A percentile compares a stretch with the other conserved stretches of the same genome.
These are phyloP conservation scores for Aspergillus hortae DNA, from an alignment of 2,329 filamentous ascomycete species.

Conservation along the genomic window DNA sequence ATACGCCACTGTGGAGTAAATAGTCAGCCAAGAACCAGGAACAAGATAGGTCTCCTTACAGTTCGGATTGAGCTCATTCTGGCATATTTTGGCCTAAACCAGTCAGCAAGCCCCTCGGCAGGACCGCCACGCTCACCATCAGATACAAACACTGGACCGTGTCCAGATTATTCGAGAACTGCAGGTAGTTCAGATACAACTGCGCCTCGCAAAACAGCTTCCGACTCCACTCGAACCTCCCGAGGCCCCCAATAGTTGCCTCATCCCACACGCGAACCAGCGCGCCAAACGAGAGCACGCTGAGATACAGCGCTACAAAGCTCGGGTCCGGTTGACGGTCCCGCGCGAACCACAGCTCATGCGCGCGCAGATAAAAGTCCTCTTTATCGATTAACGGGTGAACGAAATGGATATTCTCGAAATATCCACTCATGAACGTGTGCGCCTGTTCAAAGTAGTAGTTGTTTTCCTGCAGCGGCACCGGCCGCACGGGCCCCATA, in stretches of 20 bases:
- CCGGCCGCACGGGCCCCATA: constrained; percentile 17
- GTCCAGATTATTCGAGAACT: constrained; percentile 46
- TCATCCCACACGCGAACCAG: constrained; percentile 45
- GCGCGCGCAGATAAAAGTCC: constrained; percentile 41
- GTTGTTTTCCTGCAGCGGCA: constrained; percentile 26
- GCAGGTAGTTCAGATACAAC: constrained; percentile 35
- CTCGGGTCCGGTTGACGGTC: constrained; percentile 32
- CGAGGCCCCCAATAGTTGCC: constrained; percentile 40
- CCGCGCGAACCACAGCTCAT: constrained; percentile 42
- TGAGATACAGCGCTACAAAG: constrained; percentile 48
- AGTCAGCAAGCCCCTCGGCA: background rate
- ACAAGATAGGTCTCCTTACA: constrained; percentile 25
- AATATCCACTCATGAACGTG: constrained; percentile 47
- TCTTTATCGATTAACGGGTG: constrained; percentile 49
- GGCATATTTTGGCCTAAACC: constrained; percentile 45
- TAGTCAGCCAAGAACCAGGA: constrained; percentile 6
- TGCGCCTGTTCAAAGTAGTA: constrained; percentile 45
- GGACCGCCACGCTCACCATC: constrained; percentile 30
- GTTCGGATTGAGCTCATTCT: constrained; percentile 49
- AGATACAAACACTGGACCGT: constrained; percentile 49
- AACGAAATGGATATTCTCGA: constrained; percentile 48
- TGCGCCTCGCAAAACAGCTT: constrained; percentile 45
- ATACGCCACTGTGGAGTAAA: constrained; percentile 35
- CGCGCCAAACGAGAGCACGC: constrained; percentile 46
- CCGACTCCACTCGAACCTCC: constrained; percentile 46